Base-by-base conservation (phyloP, 164 flowering plant species). In the Macadamia integrifolia region DNA sequence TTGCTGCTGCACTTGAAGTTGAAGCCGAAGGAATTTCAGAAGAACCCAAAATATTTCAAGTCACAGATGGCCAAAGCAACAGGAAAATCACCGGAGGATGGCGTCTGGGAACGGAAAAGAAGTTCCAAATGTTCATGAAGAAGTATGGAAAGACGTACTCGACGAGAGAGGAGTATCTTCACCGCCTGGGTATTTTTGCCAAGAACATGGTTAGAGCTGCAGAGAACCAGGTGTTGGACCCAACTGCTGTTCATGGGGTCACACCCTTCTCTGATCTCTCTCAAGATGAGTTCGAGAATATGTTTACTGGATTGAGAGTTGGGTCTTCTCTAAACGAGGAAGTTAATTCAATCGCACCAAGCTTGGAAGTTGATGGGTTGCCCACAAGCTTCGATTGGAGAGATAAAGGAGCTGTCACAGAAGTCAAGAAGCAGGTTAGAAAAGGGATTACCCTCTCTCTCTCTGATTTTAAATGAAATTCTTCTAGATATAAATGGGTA, bases 331-430 rank as follows among this genome's bases (percentile, higher is more conserved):
- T 12, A 8, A 58, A 46, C 14, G 40, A 35, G 1, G 74, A n/a
- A 1, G 58, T 66, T 3, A 46, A 11, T 43, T 46, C 55, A 6
- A 65, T 60, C 42, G 84, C 76, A 15, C 72, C 71, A 23, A 44
- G 6, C 65, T 9, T 76, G 79, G 85, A 76, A 29, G 84, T 73
- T 46, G 58, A 66, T 6, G 87, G 71, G 1, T 80, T 93, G 82
- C 97, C 98, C 2, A 75, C 79, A 71, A 79, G 68, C 72, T 89
- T 93, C 71, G 98, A 93, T 66, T 93, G 96, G 97, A 76, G 98
- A 66, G 91, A 85, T 63, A 85, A 84, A 62, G 98, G 98, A 28
- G 98, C 97, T 11, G 93, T 93, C 6, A 85, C 92, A 29, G 86
- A 85, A 3, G 96, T 92, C 18, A 92, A 90, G 82, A 80, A 66